Conservation (phyloP, 495 filamentous ascomycete species). For the Apiosordaria backusii region DNA sequence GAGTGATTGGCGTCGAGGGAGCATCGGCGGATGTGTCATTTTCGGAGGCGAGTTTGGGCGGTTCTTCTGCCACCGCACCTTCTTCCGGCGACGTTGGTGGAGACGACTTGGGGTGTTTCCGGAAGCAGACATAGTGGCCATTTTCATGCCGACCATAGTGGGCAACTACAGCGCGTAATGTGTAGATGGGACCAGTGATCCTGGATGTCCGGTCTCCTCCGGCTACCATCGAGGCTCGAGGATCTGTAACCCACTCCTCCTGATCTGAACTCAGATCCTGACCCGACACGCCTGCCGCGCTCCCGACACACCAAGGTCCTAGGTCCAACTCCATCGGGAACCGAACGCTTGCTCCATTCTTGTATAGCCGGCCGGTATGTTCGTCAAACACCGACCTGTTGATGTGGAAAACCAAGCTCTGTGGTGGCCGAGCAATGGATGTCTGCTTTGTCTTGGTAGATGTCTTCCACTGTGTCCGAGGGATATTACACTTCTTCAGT, state of each 20-base stretch:
- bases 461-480: slow-evolving; percentile 60
- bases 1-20: not conserved
- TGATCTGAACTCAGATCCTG: slow-evolving; percentile 19
- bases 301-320: slow-evolving; percentile 71
- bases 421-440: slow-evolving; percentile 76
- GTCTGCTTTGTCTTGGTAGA: slow-evolving; percentile 86
- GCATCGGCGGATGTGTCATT: not conserved
- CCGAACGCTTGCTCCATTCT: slow-evolving; percentile 73
- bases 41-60: not conserved
- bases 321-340: slow-evolving; percentile 75
- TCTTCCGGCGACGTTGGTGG: not conserved
- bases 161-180: slow-evolving; percentile 78
- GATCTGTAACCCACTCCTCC: slow-evolving; percentile 67
- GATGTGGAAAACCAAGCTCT: slow-evolving; percentile 76
- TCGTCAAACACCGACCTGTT: slow-evolving; percentile 92
- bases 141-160: slow-evolving; percentile 91
- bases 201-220: slow-evolving; percentile 38
- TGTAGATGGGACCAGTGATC: slow-evolving; percentile 60
- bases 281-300: slow-evolving; percentile 28
- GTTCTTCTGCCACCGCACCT: not conserved
- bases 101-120: slow-evolving; percentile 53
- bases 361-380: slow-evolving; percentile 66
- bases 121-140: slow-evolving; percentile 91
- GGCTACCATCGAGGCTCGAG: slow-evolving; percentile 65
- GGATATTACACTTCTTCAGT: slow-evolving; percentile 67